Base-by-base conservation (phyloP, 2,329 filamentous ascomycete genomes). In the Parafenestella ontariensis region DNA sequence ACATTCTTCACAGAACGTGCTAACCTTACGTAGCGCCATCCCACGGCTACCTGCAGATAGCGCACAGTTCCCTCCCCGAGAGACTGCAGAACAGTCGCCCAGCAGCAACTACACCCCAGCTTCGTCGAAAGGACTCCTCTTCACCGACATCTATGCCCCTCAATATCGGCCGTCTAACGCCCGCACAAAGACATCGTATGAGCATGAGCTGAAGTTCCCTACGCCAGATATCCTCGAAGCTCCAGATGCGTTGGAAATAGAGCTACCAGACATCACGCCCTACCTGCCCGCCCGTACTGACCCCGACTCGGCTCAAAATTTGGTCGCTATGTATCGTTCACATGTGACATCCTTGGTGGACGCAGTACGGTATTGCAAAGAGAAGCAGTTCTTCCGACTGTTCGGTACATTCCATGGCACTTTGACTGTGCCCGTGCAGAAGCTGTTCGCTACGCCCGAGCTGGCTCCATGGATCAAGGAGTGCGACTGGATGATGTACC, bases 381-480 rank as follows among this genome's bases (percentile, higher is more conserved):
- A 97, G 76, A 96, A 96, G 78, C 94, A 92, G 6, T 96, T 99
- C 74, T 96, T 96, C 73, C 91, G 96, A 62, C 85, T 97, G 15
- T 96, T 96, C 73, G 93, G 90, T 5, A 95, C 94, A 1, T 98
- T 99, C 74, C 92, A 96, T 69, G 95, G 95, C 50, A 98, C 93
- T 1, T 85, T 99, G 67, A 99, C 95, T 0, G 96, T 97, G 76
- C 95, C 95, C 5, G 94, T 98, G 3, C 92, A 97, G 75, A 97
- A 96, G 75, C 80, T 99, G 2, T 89, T 99, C 68, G 87, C 88
- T 13, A 87, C 96, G 68, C 87, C 89, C 2, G 88, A 87, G 50
- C 81, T 98, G 50, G 91, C 92, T 2, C 85, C 89, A 1, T 99
- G 95, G 95, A 96, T 99, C 57, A 91, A 95, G 72, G 90, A 96